These are phyloP conservation scores for Bipolaris oryzae DNA, from an alignment of 2,329 filamentous ascomycete species.

Conservation along the genomic window DNA sequence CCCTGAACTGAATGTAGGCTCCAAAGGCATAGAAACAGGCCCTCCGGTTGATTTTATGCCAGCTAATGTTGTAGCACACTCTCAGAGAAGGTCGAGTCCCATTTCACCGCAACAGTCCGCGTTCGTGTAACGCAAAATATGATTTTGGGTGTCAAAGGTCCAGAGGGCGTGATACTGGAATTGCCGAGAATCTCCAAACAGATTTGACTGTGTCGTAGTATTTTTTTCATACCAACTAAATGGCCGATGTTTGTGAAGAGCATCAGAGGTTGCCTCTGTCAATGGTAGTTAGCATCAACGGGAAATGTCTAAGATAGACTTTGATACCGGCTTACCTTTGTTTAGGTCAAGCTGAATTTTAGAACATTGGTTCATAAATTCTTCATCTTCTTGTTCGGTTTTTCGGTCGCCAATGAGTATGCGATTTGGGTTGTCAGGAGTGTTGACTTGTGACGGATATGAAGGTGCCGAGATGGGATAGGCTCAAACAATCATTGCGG, in stretches of 20 bases:
- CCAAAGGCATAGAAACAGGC: background rate
- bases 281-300: background rate
- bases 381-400: slow-evolving; percentile 2
- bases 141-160: slow-evolving; percentile 1
- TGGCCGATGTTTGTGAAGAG: background rate
- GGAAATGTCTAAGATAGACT: background rate
- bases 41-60: background rate
- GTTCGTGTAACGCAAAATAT: slow-evolving; percentile 1
- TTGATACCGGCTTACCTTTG: slow-evolving; percentile 6
- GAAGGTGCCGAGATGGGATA: background rate
- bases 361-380: slow-evolving; percentile 9
- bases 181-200: background rate
- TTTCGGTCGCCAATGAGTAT: background rate
- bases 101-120: background rate
- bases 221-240: background rate
- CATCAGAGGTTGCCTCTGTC: background rate
- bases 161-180: slow-evolving; percentile 2
- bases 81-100: slow-evolving; percentile 1
- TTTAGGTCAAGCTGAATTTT: slow-evolving; percentile 11
- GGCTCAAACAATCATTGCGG: background rate
- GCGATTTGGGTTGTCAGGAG: background rate
- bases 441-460: background rate
- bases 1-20: background rate
- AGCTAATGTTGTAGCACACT: background rate
- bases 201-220: background rate